Evolutionary conservation across 805 yeast species (phyloP), one percentile per base, ranked within the genome.

Genomic region (Cyberlindnera misumaiensis): DNA sequence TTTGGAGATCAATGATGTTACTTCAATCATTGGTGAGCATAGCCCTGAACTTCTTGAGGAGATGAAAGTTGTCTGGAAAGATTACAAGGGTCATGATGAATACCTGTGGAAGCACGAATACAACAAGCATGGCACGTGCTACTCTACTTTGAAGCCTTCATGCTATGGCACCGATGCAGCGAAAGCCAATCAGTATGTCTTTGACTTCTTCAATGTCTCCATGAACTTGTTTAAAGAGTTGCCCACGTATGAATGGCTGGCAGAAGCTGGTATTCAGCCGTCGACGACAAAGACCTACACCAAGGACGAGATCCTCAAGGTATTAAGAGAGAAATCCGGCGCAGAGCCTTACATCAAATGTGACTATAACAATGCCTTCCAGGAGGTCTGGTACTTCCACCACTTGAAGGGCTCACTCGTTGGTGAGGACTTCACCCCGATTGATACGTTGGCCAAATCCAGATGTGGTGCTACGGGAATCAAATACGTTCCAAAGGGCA

Each of bases 91-190:
- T 10, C 58, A 73, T 40, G 90, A 83, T 55, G 79, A 75, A 41
- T 56, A 69, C 5, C 64, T 89, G 36, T 89, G 97, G 97, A 69
- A 73, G 27, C 96, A 89, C 60, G 97, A 89, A 61, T 89, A 75
- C 70, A 88, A 89, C 65, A 89, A 89, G 58, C 97, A 89, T 57
- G 97, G 89, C 17, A 87, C 96, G 9, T 89, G 97, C 62, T 79
- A 88, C 71, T 75, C 80, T 34, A 87, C 96, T 1, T 65, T 89
- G 33, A 75, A 71, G 40, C 84, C 93, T 3, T 49, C 59, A 4
- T 89, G 97, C 59, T 88, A 87, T 59, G 62, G 62, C 6, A 40
- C 44, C 2, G 31, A 35, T 20, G 45, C 42, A 25, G 32, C 44
- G 27, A 47, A 50, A 7, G 50, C 59, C 31, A 47, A 58, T 37